These are phyloP conservation scores for Metschnikowia chrysomelidarum DNA, from an alignment of 805 yeast species.

Conservation along the genomic window DNA sequence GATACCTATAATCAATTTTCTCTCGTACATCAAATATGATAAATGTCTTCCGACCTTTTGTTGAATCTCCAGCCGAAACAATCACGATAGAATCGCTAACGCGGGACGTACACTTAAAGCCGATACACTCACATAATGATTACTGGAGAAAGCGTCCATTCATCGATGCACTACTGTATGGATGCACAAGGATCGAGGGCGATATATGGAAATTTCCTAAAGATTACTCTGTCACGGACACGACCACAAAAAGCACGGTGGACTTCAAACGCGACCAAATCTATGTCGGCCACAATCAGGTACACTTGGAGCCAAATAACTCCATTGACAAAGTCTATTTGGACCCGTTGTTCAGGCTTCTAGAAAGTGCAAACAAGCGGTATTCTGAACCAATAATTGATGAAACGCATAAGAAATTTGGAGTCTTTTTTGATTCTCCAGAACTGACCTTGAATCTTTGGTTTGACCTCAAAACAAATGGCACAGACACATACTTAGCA, in stretches of 20 bases:
- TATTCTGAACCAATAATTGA: constrained; percentile 18
- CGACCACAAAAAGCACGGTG: constrained; percentile 25
- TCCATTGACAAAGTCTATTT: constrained; percentile 53
- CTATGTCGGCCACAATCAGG: constrained; percentile 62
- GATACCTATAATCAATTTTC: too few relatives aligned
- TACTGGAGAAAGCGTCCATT: constrained; percentile 62
- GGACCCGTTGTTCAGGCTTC: constrained; percentile 47
- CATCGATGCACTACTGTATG: constrained; percentile 54
- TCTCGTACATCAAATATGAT: constrained; percentile 12
- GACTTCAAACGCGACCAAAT: constrained; percentile 28
- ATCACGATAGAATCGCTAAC: constrained; percentile 27
- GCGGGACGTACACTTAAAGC: constrained; percentile 39
- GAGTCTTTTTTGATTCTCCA: constrained; percentile 43
- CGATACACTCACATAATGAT: constrained; percentile 68
- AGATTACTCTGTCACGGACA: constrained; percentile 29
- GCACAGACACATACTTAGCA: constrained; percentile 45
- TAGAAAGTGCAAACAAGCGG: constrained; percentile 47
- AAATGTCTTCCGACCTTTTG: constrained; percentile 10
- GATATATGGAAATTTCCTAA: constrained; percentile 55
- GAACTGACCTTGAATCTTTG: constrained; percentile 56
- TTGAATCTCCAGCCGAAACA: not conserved
- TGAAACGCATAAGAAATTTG: constrained; percentile 21
- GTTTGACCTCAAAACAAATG: constrained; percentile 62
- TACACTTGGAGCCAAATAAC: constrained; percentile 41
- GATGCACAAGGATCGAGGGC: constrained; percentile 62